phyloP scores from a whole-genome alignment of 1,284 basidiomycete species.

The Sphagnurus paluster region DNA sequence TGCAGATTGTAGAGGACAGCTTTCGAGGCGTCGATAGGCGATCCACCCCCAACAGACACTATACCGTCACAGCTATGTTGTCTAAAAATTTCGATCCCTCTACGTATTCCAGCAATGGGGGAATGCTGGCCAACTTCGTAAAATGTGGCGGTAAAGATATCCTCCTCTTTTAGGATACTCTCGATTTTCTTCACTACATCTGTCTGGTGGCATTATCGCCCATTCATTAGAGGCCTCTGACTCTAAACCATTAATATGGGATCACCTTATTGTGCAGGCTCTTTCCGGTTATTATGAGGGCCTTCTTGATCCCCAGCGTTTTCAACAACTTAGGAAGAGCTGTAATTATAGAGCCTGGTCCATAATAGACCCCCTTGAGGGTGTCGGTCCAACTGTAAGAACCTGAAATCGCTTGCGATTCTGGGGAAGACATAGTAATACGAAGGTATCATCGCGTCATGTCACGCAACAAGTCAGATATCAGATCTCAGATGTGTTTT shows the following conservation, averaged over 20 bases:
- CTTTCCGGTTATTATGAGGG: slow-evolving; percentile 70
- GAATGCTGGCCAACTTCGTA: slow-evolving; percentile 77
- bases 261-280: slow-evolving; percentile 64
- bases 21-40: slow-evolving; percentile 78
- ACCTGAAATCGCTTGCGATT: slow-evolving; percentile 34
- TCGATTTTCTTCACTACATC: slow-evolving; percentile 64
- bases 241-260: too few species aligned
- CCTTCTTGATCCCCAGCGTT: slow-evolving; percentile 57
- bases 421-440: slow-evolving; percentile 1
- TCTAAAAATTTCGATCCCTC: slow-evolving; percentile 58
- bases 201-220: slow-evolving; percentile 49
- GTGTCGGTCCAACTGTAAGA: slow-evolving; percentile 65
- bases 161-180: slow-evolving; percentile 50
- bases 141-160: slow-evolving; percentile 68
- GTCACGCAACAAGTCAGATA: too few species aligned
- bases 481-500: too few species aligned
- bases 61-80: slow-evolving; percentile 63
- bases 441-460: too few species aligned
- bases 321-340: slow-evolving; percentile 64
- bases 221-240: too few species aligned
- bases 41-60: slow-evolving; percentile 77
- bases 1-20: slow-evolving; percentile 65
- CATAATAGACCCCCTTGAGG: slow-evolving; percentile 66
- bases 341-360: slow-evolving; percentile 58
- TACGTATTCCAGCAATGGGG: slow-evolving; percentile 68